Conservation (phyloP, 228 moss, liverwort and hornwort species). For the Sphagnum magellanicum region DNA sequence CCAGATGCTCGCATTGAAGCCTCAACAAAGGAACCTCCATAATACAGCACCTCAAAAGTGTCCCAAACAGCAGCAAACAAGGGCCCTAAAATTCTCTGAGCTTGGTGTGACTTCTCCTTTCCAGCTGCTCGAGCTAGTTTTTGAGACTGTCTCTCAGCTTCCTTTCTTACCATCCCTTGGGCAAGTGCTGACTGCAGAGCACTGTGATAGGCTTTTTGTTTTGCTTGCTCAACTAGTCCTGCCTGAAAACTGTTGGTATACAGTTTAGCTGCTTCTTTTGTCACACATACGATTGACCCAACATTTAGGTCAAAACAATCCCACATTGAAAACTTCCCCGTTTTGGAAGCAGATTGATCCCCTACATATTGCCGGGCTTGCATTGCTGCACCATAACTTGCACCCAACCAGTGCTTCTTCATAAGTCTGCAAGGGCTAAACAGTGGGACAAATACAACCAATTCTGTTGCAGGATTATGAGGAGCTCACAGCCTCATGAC, state of each 20-base stretch:
- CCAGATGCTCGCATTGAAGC: slow-evolving; percentile 60
- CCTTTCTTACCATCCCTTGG: slow-evolving; percentile 55
- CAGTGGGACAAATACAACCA: too few species aligned
- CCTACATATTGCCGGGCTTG: slow-evolving; percentile 41
- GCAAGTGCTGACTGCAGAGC: slow-evolving; percentile 49
- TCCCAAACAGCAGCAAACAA: slow-evolving; percentile 81
- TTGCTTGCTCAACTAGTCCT: slow-evolving; percentile 61
- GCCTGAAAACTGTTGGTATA: slow-evolving; percentile 68
- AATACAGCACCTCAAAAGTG: slow-evolving; percentile 77
- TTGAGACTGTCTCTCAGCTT: slow-evolving; percentile 57
- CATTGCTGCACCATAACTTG: slow-evolving; percentile 16
- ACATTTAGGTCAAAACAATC: slow-evolving; percentile 73
- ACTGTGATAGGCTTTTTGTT: slow-evolving; percentile 44
- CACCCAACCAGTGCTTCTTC: too few species aligned
- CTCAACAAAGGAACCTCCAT: slow-evolving; percentile 70
- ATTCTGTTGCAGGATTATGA: too few species aligned
- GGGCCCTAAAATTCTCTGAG: slow-evolving; percentile 60
- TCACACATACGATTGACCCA: slow-evolving; percentile 62
- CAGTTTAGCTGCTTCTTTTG: slow-evolving; percentile 64
- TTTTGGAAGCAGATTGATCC: slow-evolving; percentile 51
- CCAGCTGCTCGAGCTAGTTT: slow-evolving; percentile 60
- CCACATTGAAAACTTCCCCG: slow-evolving; percentile 73
- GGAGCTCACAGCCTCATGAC: too few species aligned
- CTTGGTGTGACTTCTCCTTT: slow-evolving; percentile 51
- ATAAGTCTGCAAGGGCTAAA: too few species aligned